Conservation (phyloP, 75 land plant genomes). For the Adiantum capillusveneris region DNA sequence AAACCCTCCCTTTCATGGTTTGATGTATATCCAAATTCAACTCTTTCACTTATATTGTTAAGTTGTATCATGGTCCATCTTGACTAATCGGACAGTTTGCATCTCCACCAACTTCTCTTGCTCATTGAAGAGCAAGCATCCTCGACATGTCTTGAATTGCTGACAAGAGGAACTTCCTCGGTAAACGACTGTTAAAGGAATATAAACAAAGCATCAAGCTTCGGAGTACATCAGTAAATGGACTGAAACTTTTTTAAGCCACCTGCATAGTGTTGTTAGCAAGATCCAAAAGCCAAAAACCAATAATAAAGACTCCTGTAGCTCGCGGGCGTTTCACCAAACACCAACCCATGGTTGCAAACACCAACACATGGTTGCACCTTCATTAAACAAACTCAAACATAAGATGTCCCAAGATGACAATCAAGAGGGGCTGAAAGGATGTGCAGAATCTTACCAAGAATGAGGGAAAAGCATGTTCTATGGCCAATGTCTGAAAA, state of each 20-base stretch:
- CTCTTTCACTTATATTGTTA: neutral
- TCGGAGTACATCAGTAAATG: constrained; percentile 74
- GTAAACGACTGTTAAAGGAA: constrained; percentile 67
- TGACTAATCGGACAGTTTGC: neutral
- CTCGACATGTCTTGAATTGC: constrained; percentile 11
- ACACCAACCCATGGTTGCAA: constrained; percentile 93
- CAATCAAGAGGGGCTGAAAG: too few species aligned
- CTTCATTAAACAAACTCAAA: constrained; percentile 33
- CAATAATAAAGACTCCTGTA: constrained; percentile 70
- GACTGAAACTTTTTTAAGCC: constrained; percentile 31
- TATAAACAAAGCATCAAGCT: constrained; percentile 88
- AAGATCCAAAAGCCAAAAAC: constrained; percentile 97
- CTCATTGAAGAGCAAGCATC: constrained; percentile 48
- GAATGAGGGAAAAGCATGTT: constrained; percentile 79
- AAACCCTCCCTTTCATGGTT: constrained; percentile 12
- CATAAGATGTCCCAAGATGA: too few species aligned
- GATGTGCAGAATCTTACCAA: constrained; percentile 44
- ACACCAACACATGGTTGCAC: constrained; percentile 98
- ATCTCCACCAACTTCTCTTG: constrained; percentile 8
- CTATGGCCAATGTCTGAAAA: constrained; percentile 84
- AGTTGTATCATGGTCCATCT: neutral
- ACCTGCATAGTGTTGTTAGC: constrained; percentile 98
- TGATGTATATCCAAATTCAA: neutral
- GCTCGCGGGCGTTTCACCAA: constrained; percentile 80
- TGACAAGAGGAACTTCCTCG: constrained; percentile 49